These are phyloP conservation scores for Cucurbita argyrosperma DNA, from an alignment of 306 rosid species.

Conservation along the genomic window DNA sequence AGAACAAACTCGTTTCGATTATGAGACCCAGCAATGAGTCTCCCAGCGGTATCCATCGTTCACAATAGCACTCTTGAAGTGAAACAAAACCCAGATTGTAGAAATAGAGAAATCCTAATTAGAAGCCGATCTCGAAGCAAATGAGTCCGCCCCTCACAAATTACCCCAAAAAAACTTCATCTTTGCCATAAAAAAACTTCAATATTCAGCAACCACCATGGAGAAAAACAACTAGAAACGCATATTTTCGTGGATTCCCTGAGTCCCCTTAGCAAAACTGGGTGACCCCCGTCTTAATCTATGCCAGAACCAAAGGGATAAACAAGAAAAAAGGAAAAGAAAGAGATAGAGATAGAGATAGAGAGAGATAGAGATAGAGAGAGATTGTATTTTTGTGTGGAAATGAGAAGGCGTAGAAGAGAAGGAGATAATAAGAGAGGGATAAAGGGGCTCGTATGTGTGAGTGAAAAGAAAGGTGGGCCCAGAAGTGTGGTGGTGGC, in stretches of 20 bases:
- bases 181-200: conserved; percentile 15
- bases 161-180: conserved; percentile 18
- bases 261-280: conserved; percentile 21
- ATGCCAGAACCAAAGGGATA: conserved; percentile 11
- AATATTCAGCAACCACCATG: conserved; percentile 14
- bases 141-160: conserved; percentile 5
- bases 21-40: conserved; percentile 96
- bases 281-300: conserved; percentile 25
- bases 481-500: conserved; percentile 12
- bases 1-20: conserved; percentile 92
- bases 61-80: not conserved
- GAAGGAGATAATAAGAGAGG: conserved; percentile 22
- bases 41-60: conserved; percentile 76
- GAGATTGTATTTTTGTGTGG: conserved; percentile 11
- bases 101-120: not conserved
- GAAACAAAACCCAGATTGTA: conserved; percentile 2
- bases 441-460: not conserved
- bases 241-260: not conserved
- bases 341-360: conserved; percentile 4
- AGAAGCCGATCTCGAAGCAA: conserved; percentile 18
- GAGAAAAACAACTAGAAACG: conserved; percentile 15
- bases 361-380: conserved; percentile 4
- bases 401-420: conserved; percentile 59
- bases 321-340: conserved; percentile 14
- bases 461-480: conserved; percentile 5